A percentile compares a stretch with the other conserved stretches of the same genome.
Conservation (phyloP, 164 flowering plant species). For the Annona squamosa region DNA sequence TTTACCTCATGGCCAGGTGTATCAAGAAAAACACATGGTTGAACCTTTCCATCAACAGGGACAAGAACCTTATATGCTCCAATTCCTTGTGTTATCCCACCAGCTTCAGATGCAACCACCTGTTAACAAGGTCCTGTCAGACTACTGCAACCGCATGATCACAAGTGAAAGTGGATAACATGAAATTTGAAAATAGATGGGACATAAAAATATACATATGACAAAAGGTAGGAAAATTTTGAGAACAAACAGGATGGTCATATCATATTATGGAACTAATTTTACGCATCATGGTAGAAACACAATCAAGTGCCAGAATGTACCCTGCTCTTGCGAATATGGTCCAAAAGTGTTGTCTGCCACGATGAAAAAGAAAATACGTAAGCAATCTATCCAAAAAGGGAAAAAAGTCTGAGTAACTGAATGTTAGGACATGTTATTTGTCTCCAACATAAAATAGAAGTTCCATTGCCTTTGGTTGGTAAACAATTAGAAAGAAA, state of each 20-base stretch:
- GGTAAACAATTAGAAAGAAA: neutral
- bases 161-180: neutral
- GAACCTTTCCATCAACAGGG: slow-evolving; percentile 70
- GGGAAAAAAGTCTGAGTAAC: slow-evolving; percentile 22
- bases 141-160: neutral
- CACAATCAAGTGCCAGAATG: slow-evolving; percentile 2
- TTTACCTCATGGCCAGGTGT: slow-evolving; percentile 98
- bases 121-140: slow-evolving; percentile 24
- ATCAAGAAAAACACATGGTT: slow-evolving; percentile 86
- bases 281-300: neutral
- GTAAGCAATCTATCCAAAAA: neutral
- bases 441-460: neutral
- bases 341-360: slow-evolving; percentile 95
- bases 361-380: slow-evolving; percentile 13
- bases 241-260: neutral
- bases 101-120: slow-evolving; percentile 96
- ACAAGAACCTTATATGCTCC: slow-evolving; percentile 88
- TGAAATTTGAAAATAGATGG: neutral
- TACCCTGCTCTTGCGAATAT: slow-evolving; percentile 90
- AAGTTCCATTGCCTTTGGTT: neutral
- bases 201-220: neutral
- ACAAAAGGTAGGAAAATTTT: neutral
- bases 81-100: slow-evolving; percentile 97
- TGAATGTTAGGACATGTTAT: neutral
- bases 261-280: neutral